Evolutionary conservation across 148 eudicot genomes (phyloP), one percentile per base, ranked within the genome.

Genomic region (Vaccinium corymbosum): DNA sequence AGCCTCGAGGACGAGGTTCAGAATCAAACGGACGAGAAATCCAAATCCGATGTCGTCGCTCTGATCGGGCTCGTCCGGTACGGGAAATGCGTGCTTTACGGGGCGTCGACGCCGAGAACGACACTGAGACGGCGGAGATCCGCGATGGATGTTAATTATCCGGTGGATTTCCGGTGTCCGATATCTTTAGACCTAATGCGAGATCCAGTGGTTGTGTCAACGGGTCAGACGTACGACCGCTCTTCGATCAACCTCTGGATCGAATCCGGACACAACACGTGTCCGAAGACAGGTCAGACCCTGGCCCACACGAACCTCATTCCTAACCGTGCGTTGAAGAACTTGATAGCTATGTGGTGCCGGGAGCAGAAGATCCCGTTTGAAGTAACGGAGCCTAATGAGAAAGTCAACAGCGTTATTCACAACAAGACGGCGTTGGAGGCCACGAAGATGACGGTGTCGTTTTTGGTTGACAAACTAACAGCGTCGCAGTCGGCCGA

Each of bases 201-300:
- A 13, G 98, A 96, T 81, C 98, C 98, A 14, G 98, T 96, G 2
- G 95, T 96, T 5, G 94, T 92, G 25, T 87, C 98, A 3, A 96
- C 98, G 0, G 98, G 98, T 12, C 98, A 96, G 83, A 95, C 98
- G 0, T 95, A 95, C n/a, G 98, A 95, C 81, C 92, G 95, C 16
- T 9, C 77, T 16, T 93, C 98, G 2, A 94, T 95, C 29, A 81
- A 80, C 7, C 70, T 85, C 22, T 95, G 98, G 98, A 83, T 95
- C 19, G 96, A 93, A 89, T 90, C 98, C 0, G 98, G 98, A 7
- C 98, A 92, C 86, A 87, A 89, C 85, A 94, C 95, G 79, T 95
- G 98, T 88, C 98, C 98, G 0, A 95, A 93, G 79, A 94, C 98
- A 1, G 97, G 95, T 75, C 98, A 95, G 81, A 84, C 87, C 0